Evolutionary conservation across 75 land plant species (phyloP).

Genomic region (Larix kaempferi): DNA sequence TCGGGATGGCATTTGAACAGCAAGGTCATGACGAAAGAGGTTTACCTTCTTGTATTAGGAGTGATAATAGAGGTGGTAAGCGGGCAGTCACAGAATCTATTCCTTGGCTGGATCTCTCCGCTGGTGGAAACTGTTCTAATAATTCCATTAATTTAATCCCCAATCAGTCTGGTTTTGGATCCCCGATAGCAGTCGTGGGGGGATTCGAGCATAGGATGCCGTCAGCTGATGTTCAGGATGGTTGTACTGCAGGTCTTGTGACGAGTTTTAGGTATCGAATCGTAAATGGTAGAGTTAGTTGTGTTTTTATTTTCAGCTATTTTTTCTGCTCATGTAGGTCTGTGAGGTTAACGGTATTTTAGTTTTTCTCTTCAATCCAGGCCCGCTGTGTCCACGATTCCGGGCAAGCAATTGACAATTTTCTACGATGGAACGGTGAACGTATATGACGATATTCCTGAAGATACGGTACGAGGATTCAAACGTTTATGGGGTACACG

Average conservation of each 20-base stretch:
- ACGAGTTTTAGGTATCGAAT: background rate
- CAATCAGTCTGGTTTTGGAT: background rate
- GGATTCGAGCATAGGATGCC: background rate
- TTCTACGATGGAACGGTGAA: conserved; percentile 54
- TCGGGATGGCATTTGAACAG: too few relatives aligned
- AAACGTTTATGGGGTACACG: too few relatives aligned
- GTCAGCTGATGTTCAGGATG: background rate
- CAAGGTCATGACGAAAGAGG: too few relatives aligned
- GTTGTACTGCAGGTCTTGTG: too few relatives aligned
- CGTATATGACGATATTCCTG: conserved; percentile 49
- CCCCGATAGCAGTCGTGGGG: background rate
- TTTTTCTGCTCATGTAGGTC: background rate
- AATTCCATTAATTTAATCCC: background rate
- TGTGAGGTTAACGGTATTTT: background rate
- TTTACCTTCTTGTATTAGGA: too few relatives aligned
- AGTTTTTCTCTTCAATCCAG: background rate
- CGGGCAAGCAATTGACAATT: conserved; percentile 31
- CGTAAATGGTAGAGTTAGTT: background rate
- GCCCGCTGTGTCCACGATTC: background rate
- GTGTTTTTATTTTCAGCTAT: background rate
- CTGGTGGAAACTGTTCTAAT: background rate
- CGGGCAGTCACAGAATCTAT: too few relatives aligned
- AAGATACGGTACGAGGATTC: conserved; percentile 27
- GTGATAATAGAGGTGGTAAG: too few relatives aligned
- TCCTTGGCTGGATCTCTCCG: background rate